Evolutionary conservation across 345 rosid species (phyloP), one percentile per base, ranked within the genome.

Genomic region (Jatropha curcas): DNA sequence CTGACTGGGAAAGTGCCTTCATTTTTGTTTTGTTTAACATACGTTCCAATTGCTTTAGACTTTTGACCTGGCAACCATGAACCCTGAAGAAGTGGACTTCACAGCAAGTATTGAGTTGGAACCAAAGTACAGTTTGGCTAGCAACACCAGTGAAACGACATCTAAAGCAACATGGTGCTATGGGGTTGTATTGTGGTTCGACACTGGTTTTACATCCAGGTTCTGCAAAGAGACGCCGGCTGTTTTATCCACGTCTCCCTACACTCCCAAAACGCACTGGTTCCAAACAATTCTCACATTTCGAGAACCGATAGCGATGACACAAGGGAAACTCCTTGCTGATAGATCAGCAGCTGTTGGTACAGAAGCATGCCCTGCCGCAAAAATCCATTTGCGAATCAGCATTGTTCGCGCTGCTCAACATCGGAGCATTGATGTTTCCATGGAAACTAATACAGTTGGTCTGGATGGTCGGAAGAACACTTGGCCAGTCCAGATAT

Each of bases 171-270:
- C 82, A 72, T 71, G 76, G 70, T 95, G 99, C 71, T 84, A 87
- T 65, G 99, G 99, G 46, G 77, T 88, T 48, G 96, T 92, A 27
- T 58, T 95, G 72, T 92, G 99, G 99, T 95, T 95, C 1, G 98
- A 95, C 17, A 88, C 96, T 37, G 96, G 93, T 76, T 95, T 95
- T 77, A 88, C 96, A 12, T 31, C 72, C 79, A 85, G 98, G 73
- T 92, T 91, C 86, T 95, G 99, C 91, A 91, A 83, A 87, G 96
- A 92, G 79, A 81, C 74, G 46, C 90, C 98, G 19, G 82, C 87
- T 16, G 75, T 88, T 43, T 77, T 95, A 77, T 89, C 99, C 16
- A 91, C 99, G 59, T 92, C 99, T 16, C 99, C 98, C 0, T 82
- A 78, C 74, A 87, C 91, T 61, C 88, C 89, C 50, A 87, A 81